Evolutionary conservation across 495 filamentous ascomycete genomes (phyloP).

Genomic region (Terfezia claveryi): DNA sequence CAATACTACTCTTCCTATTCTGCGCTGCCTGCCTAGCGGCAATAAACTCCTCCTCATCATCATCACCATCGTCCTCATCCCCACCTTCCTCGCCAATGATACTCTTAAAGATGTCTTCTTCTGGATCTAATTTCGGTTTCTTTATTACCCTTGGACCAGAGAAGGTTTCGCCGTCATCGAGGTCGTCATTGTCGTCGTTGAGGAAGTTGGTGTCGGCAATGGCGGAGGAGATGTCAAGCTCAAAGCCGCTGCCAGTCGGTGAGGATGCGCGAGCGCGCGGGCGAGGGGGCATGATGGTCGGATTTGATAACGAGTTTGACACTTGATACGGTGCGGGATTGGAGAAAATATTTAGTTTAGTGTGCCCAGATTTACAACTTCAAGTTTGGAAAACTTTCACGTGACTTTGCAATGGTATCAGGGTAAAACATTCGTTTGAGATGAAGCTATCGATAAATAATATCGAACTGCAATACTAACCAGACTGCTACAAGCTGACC

Average conservation of each 20-base stretch:
- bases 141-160: no score
- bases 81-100: slow-evolving; percentile 9
- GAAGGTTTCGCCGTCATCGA: background rate
- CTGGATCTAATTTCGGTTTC: background rate
- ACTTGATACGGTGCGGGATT: no score
- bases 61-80: slow-evolving; percentile 33
- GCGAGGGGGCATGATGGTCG: no score
- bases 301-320: no score
- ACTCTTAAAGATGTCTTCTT: background rate
- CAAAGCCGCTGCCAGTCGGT: slow-evolving; percentile 67
- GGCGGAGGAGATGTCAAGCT: slow-evolving; percentile 67
- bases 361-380: no score
- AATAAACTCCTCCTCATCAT: slow-evolving; percentile 71
- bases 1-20: slow-evolving; percentile 58
- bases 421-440: no score
- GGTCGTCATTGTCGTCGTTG: slow-evolving; percentile 3
- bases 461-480: no score
- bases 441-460: no score
- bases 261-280: slow-evolving; percentile 25
- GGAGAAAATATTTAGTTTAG: no score
- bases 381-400: no score
- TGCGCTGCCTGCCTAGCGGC: slow-evolving; percentile 60
- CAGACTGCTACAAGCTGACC: no score
- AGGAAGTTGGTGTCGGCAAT: slow-evolving; percentile 36
- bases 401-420: no score